These are phyloP conservation scores for Clavispora phyllophila DNA, from an alignment of 805 yeast species.

Conservation along the genomic window DNA sequence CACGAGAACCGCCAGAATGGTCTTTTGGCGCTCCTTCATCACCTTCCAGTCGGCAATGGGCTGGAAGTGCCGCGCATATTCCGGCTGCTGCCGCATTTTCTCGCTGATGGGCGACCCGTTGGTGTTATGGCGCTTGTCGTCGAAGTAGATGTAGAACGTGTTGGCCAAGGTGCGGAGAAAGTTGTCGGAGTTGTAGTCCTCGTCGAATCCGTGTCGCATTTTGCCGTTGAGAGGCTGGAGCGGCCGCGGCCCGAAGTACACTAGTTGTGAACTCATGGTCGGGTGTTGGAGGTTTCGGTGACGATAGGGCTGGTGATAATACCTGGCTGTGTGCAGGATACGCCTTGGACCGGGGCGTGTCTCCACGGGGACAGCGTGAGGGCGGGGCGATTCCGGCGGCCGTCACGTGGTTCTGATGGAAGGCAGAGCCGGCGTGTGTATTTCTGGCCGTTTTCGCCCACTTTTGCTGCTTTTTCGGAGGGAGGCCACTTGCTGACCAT, in stretches of 20 bases:
- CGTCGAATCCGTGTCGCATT: slow-evolving; percentile 62
- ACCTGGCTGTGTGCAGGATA: neutral
- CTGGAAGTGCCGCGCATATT: slow-evolving; percentile 47
- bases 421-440: no score
- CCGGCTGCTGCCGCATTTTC: slow-evolving; percentile 43
- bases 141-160: slow-evolving; percentile 78
- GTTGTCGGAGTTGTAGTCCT: slow-evolving; percentile 54
- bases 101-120: slow-evolving; percentile 74
- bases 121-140: slow-evolving; percentile 87
- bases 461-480: no score
- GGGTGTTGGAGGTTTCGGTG: neutral
- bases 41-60: slow-evolving; percentile 87
- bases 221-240: slow-evolving; percentile 47
- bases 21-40: slow-evolving; percentile 84
- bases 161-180: slow-evolving; percentile 53
- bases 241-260: slow-evolving; percentile 31
- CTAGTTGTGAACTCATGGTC: slow-evolving; percentile 13
- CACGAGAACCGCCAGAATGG: slow-evolving; percentile 88
- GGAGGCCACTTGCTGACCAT: no score
- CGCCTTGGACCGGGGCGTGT: no score
- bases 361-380: no score
- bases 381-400: no score
- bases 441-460: no score
- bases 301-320: neutral
- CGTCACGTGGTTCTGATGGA: no score